Conservation (phyloP, 176 grass and related monocot genomes). For the Bromus sterilis region DNA sequence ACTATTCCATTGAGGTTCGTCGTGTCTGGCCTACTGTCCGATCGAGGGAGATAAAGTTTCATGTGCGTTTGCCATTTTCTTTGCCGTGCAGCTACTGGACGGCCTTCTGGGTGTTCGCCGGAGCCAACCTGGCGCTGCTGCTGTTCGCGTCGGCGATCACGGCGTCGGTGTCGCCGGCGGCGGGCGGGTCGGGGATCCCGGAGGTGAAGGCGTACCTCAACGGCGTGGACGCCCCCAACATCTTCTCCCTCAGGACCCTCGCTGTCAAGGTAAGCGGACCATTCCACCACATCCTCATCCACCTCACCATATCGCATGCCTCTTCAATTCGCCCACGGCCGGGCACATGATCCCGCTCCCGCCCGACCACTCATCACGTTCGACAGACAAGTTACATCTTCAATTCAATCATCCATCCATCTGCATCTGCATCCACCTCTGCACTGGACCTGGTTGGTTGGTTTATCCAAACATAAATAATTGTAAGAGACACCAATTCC, state of each 20-base stretch:
- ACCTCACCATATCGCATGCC: neutral
- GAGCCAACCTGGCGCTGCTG: slow-evolving; percentile 61
- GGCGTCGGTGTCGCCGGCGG: slow-evolving; percentile 68
- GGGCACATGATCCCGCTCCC: neutral
- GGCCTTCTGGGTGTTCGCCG: slow-evolving; percentile 64
- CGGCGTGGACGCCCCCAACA: slow-evolving; percentile 91
- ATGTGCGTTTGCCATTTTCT: too few relatives aligned
- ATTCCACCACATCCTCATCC: slow-evolving; percentile 12
- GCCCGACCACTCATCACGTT: too few relatives aligned
- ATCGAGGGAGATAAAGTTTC: too few relatives aligned
- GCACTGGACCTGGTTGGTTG: neutral
- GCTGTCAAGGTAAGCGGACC: slow-evolving; percentile 67
- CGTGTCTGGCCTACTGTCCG: neutral
- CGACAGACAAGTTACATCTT: too few relatives aligned
- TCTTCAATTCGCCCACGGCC: neutral
- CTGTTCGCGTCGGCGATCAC: slow-evolving; percentile 68
- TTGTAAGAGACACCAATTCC: neutral
- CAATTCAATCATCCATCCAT: too few relatives aligned
- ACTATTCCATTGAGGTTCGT: neutral
- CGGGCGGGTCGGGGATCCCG: slow-evolving; percentile 82
- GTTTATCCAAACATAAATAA: neutral
- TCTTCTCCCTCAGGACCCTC: slow-evolving; percentile 80
- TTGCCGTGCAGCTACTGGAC: slow-evolving; percentile 79
- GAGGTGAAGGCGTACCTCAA: slow-evolving; percentile 98
- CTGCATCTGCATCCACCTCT: too few relatives aligned